Percentiles rank a stretch among this genome's conserved stretches.
phyloP scores from a whole-genome alignment of 2,329 filamentous ascomycete genomes.

The Aquanectria penicillioides region DNA sequence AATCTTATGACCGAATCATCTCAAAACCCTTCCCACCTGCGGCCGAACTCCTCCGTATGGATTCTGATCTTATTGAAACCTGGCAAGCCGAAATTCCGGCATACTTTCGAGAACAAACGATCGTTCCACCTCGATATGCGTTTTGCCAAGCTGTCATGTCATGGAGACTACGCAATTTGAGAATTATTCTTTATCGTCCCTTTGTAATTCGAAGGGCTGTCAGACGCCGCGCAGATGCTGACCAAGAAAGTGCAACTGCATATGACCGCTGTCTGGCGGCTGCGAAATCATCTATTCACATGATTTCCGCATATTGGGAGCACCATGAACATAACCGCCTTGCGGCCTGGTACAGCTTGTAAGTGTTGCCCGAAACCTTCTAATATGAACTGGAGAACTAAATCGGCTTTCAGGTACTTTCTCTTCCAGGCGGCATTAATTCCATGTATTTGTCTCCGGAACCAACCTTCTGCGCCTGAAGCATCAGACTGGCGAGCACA shows the following conservation, averaged over 20 bases:
- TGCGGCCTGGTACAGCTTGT: constrained; percentile 55
- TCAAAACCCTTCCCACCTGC: constrained; percentile 54
- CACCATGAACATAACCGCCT: constrained; percentile 50
- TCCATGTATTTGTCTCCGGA: constrained; percentile 58
- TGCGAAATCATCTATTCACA: constrained; percentile 52
- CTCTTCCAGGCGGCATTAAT: constrained; percentile 61
- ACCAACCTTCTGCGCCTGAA: constrained; percentile 48
- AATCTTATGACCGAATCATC: constrained; percentile 57
- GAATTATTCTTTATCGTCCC: constrained; percentile 59
- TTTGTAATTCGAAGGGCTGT: constrained; percentile 54
- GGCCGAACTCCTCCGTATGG: constrained; percentile 52
- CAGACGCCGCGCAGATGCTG: constrained; percentile 26
- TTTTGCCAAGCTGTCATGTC: constrained; percentile 54
- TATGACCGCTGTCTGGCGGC: constrained; percentile 50
- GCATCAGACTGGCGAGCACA: constrained; percentile 54
- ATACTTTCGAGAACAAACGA: constrained; percentile 48
- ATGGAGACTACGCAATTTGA: constrained; percentile 56
- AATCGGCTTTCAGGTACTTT: constrained; percentile 50
- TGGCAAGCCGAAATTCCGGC: constrained; percentile 50
- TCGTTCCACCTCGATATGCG: constrained; percentile 48
- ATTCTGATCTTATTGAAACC: constrained; percentile 49
- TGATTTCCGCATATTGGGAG: constrained; percentile 52
- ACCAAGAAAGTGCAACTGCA: constrained; percentile 32
- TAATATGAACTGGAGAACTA: too few relatives aligned
- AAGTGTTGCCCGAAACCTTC: constrained; percentile 24